Percentiles rank a stretch among this genome's conserved stretches.
phyloP scores from a whole-genome alignment of 495 filamentous ascomycete species.

The Achaetomiella virescens region DNA sequence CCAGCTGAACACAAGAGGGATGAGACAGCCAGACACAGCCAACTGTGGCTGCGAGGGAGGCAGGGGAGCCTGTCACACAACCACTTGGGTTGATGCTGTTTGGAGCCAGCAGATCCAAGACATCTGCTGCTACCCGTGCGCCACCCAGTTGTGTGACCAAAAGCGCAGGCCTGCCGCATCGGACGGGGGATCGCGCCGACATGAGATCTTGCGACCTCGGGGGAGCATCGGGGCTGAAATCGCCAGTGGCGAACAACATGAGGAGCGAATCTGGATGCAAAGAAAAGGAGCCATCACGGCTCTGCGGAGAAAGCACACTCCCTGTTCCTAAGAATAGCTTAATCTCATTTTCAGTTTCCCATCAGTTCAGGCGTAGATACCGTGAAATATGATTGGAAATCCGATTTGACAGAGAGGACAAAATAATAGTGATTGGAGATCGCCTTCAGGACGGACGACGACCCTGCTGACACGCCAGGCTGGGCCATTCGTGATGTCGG shows the following conservation, averaged over 20 bases:
- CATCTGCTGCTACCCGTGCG: constrained; percentile 4
- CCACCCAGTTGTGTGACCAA: not conserved
- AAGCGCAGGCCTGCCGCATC: not conserved
- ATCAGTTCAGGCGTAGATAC: not conserved
- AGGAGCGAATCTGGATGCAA: too few relatives aligned
- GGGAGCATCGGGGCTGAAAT: not conserved
- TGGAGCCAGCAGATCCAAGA: not conserved
- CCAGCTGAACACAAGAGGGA: not conserved
- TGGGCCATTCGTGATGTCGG: too few relatives aligned
- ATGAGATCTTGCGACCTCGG: not conserved
- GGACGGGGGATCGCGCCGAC: not conserved
- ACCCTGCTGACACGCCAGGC: too few relatives aligned
- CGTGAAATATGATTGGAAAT: not conserved
- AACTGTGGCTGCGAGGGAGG: not conserved
- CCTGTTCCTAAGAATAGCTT: not conserved
- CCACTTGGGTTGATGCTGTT: not conserved
- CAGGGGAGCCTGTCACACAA: not conserved
- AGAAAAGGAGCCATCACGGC: not conserved
- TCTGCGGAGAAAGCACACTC: not conserved
- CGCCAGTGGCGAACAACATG: not conserved
- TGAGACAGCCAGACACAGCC: not conserved
- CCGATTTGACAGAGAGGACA: not conserved
- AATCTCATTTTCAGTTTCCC: not conserved
- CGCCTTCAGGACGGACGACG: not conserved
- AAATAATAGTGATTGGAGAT: not conserved